Evolutionary conservation across 1,139 yeast genomes (phyloP), one percentile per base, ranked within the genome.

Genomic region (Hyphopichia fennica): DNA sequence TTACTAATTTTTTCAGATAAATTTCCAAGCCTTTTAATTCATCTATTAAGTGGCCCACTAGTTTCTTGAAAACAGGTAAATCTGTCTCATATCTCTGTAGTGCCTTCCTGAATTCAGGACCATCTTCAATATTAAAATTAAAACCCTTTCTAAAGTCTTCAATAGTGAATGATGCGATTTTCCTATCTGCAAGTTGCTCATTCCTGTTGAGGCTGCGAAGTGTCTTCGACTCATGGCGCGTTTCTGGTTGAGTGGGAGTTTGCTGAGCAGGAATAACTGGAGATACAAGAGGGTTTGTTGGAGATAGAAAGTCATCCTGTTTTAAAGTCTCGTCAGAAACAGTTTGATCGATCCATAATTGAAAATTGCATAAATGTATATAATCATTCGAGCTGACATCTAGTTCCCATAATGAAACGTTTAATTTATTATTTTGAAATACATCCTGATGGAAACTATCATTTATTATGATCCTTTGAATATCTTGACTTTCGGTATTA

Each of bases 91-190:
- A 75, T 8, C 67, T 67, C 11, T 68, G 64, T 16, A 87, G 60
- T 0, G 81, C 65, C 28, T 78, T 81, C 39, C 95, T 67, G 55
- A 87, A 86, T 36, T 81, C 75, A 0, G 95, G 95, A 0, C 95
- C 95, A 55, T 87, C 95, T 44, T 82, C 86, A 54, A 69, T 66
- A 35, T 58, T 58, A 40, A 71, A 68, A 39, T 52, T 58, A 46
- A 71, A 72, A 5, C 67, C 67, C 35, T 51, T 56, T 37, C 58
- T 52, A 41, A 58, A 60, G 32, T 64, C 66, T 1, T 50, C 36
- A 8, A 45, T 31, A 6, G 39, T 39, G 29, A 39, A 34, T 2
- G 36, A 15, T 4, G 19, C 13, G 2, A 25, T 23, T n/a, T 23
- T 22, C 15, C 31, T n/a, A 7, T 23, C 15, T 5, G 20, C 17